These are phyloP conservation scores for Arthrobotrys musiformis DNA, from an alignment of 2,329 filamentous ascomycete species.

Conservation along the genomic window DNA sequence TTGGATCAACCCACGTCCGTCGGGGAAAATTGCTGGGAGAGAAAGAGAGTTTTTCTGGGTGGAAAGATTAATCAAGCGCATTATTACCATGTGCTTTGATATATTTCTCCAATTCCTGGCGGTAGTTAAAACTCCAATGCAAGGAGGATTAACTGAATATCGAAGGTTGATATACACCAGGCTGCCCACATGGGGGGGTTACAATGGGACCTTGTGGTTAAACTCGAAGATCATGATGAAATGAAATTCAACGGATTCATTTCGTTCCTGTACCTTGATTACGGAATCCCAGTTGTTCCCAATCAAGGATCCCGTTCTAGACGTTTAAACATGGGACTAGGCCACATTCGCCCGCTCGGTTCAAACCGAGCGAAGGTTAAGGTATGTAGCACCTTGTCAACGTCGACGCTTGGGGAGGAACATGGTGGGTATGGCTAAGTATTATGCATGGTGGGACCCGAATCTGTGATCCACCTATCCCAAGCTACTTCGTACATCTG, in stretches of 20 bases:
- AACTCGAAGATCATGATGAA: background rate
- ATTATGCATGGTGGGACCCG: too few species aligned
- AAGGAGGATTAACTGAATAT: background rate
- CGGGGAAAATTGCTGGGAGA: background rate
- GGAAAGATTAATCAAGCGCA: too few species aligned
- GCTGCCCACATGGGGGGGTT: background rate
- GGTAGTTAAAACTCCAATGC: too few species aligned
- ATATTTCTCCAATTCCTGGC: constrained; percentile 2
- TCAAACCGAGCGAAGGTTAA: constrained; percentile 24
- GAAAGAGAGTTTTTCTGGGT: too few species aligned
- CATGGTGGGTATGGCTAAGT: too few species aligned
- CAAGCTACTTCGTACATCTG: too few species aligned
- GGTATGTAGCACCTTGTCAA: constrained; percentile 7
- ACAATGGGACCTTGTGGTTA: background rate
- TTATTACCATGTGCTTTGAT: background rate
- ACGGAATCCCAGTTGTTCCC: constrained; percentile 15
- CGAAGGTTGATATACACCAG: too few species aligned
- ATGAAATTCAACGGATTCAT: background rate
- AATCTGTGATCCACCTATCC: background rate
- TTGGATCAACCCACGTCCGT: background rate
- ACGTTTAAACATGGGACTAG: constrained; percentile 3
- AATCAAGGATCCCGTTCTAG: constrained; percentile 23
- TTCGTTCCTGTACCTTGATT: constrained; percentile 37
- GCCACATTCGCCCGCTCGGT: background rate
- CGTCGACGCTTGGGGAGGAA: constrained; percentile 6